Evolutionary conservation across 805 yeast genomes (phyloP).

Genomic region (Candida loeiensis): DNA sequence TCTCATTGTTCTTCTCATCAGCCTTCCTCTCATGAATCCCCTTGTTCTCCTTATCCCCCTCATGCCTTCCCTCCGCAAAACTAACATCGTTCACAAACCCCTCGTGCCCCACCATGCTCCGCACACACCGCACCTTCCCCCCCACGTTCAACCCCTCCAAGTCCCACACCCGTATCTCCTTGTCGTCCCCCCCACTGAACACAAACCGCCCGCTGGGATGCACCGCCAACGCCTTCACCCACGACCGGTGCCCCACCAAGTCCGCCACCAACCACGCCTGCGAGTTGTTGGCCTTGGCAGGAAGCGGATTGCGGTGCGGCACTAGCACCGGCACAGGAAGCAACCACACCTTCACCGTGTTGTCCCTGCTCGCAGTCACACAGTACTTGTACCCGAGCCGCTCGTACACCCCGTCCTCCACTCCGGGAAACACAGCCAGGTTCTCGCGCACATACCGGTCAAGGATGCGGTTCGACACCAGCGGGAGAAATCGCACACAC

Average conservation of each 20-base stretch:
- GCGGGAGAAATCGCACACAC: slow-evolving; percentile 63
- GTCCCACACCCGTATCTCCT: slow-evolving; percentile 76
- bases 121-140: slow-evolving; percentile 43
- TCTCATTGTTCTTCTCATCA: slow-evolving; percentile 8
- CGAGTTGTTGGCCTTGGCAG: slow-evolving; percentile 48
- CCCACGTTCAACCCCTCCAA: slow-evolving; percentile 36
- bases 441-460: slow-evolving; percentile 41
- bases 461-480: slow-evolving; percentile 42
- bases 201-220: slow-evolving; percentile 77
- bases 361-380: slow-evolving; percentile 78
- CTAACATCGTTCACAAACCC: slow-evolving; percentile 67
- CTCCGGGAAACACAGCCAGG: slow-evolving; percentile 26
- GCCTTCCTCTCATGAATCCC: slow-evolving; percentile 10
- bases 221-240: slow-evolving; percentile 69
- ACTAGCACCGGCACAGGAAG: slow-evolving; percentile 62
- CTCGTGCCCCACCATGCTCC: slow-evolving; percentile 59
- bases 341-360: slow-evolving; percentile 69
- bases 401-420: slow-evolving; percentile 26
- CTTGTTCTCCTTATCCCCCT: slow-evolving; percentile 1
- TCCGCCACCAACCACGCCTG: slow-evolving; percentile 58
- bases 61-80: slow-evolving; percentile 44
- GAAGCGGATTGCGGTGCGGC: slow-evolving; percentile 54
- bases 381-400: slow-evolving; percentile 65
- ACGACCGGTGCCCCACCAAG: slow-evolving; percentile 74
- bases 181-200: slow-evolving; percentile 77